Conservation (phyloP, 331 rosid species). For the Rosa hybrid region DNA sequence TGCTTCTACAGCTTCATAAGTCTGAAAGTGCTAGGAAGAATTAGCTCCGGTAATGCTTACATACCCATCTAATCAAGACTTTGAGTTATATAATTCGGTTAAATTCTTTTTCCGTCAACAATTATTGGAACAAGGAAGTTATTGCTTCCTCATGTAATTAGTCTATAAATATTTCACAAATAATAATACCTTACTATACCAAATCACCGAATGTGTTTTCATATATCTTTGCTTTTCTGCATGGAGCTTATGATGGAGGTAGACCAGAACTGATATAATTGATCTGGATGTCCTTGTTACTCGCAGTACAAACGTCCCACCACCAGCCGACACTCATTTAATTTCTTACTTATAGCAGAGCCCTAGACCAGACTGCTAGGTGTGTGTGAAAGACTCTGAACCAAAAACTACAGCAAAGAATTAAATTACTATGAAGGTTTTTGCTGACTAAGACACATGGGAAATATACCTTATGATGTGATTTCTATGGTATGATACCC, state of each 20-base stretch:
- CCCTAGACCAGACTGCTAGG: background rate
- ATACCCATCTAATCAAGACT: background rate
- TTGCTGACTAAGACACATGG: background rate
- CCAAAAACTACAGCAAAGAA: background rate
- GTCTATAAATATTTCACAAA: background rate
- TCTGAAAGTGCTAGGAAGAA: constrained; percentile 31
- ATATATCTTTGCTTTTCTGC: background rate
- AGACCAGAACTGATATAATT: background rate
- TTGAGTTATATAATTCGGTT: constrained; percentile 6
- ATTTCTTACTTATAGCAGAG: constrained; percentile 1
- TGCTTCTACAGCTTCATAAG: constrained; percentile 81
- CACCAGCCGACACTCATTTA: constrained; percentile 12
- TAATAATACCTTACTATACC: background rate
- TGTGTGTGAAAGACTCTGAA: background rate
- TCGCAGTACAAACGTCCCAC: constrained; percentile 6
- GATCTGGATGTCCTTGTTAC: constrained; percentile 13
- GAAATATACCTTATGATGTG: background rate
- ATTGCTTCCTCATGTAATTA: constrained; percentile 11
- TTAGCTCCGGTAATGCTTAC: constrained; percentile 10
- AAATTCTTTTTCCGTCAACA: background rate
- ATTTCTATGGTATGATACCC: background rate
- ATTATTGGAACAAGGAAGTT: background rate
- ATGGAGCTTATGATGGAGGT: background rate
- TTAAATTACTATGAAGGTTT: background rate
- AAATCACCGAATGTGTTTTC: background rate